Base-by-base conservation (phyloP, 1,284 basidiomycete genomes). In the Pholiota adiposa region DNA sequence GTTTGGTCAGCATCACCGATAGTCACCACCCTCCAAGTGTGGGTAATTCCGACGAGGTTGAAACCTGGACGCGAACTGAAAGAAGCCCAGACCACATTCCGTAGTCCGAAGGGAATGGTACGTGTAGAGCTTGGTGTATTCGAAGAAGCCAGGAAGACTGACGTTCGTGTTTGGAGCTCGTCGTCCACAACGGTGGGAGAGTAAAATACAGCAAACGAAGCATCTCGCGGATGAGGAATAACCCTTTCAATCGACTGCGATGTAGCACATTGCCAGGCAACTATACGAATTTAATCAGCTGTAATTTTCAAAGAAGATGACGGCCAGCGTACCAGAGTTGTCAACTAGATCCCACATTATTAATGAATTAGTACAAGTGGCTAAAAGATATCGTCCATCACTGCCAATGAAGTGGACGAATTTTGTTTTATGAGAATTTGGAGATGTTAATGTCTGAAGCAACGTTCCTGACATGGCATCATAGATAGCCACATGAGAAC, bases 321-420 rank as follows among this genome's bases (percentile, higher is more conserved):
- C 7, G 7, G 29, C 4, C 9, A 31, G 74, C 84, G 68, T 70
- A 93, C 93, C 86, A 68, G 82, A 81, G 61, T 87, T 88, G 29
- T 80, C 78, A 52, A 97, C 72, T 34, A 97, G 72, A 73, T 97
- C 93, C 94, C 95, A 97, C 44, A 94, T 74, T 25, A 87, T 78
- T 4, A 94, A 67, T 36, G 88, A 85, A 41, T 77, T 72, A 2
- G 71, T 68, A 12, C 84, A 83, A 1, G 78, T 77, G 29, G 86
- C 78, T 12, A 83, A 84, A 27, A 94, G 73, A 70, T 86, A 87
- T 43, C 87, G 85, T 31, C 89, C 87, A 53, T 78, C 77, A 34
- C 69, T 70, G 0, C 90, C 90, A n/a, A 92, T 75, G 66, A 94
- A 94, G 69, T 83, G 77, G 36, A 77, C 77, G n/a, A 79, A 77